Conservation (phyloP, 495 filamentous ascomycete species). For the Penicillium desertorum region DNA sequence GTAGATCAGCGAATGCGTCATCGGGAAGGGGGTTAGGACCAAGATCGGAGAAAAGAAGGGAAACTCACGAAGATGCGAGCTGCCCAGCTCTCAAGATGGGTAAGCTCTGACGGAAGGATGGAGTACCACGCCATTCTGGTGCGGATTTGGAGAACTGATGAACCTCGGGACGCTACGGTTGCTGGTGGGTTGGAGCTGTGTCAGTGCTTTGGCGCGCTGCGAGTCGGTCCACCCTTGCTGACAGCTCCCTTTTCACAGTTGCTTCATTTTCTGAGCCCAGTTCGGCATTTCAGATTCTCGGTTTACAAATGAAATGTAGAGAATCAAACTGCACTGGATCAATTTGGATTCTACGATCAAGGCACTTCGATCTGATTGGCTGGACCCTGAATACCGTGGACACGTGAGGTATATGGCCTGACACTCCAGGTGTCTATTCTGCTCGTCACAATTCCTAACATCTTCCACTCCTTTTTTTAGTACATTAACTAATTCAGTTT, state of each 20-base stretch:
- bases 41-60: slow-evolving; percentile 1
- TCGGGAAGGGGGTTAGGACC: neutral
- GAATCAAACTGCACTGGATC: neutral
- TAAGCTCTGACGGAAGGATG: slow-evolving; percentile 57
- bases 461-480: neutral
- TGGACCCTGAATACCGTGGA: neutral
- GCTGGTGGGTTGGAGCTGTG: slow-evolving; percentile 8
- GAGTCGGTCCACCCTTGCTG: slow-evolving; percentile 1
- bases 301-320: neutral
- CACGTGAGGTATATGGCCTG: neutral
- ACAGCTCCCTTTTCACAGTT: neutral
- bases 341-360: neutral
- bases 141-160: neutral
- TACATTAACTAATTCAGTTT: too few relatives aligned
- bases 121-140: slow-evolving; percentile 62
- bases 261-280: neutral
- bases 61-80: slow-evolving; percentile 61
- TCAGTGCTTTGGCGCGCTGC: neutral
- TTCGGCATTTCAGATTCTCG: neutral
- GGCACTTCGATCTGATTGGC: neutral
- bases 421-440: neutral
- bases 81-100: slow-evolving; percentile 61
- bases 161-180: slow-evolving; percentile 10
- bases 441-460: neutral
- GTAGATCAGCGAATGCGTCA: slow-evolving; percentile 11